Base-by-base conservation (phyloP, 768 basidiomycete genomes). In the Trametes elegans region DNA sequence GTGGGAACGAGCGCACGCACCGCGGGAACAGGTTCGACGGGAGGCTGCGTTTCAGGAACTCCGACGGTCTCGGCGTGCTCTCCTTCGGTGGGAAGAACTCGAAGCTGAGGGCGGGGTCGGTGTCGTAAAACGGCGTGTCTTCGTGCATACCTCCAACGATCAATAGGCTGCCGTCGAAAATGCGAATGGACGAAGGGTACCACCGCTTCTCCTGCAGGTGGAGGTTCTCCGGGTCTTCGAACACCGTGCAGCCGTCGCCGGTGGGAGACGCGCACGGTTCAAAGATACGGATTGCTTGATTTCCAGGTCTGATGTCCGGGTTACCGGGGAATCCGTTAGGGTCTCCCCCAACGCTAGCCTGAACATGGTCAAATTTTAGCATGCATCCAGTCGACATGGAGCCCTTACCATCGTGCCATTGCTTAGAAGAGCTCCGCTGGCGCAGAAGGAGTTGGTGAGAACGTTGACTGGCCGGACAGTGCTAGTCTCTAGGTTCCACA, bases 41-140 rank as follows among this genome's bases (percentile, higher is more conserved):
- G 21, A 66, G 59, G 42, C 52, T 50, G 34, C 64, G 53, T 26
- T 62, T 64, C 29, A 72, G 59, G 61, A 72, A 72, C 10, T 63
- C 64, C n/a, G 62, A 54, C 39, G 70, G 64, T 1, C 65, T 61
- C 16, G 61, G 58, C 8, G 66, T 68, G 27, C 60, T 59, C 49
- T 76, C 73, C 68, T 93, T 93, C 2, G 89, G 87, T 24, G 92
- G 92, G 69, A 79, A 94, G 71, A 81, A 93, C 70, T 91, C 88
- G 58, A 88, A 70, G 1, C 87, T 90, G 65, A 90, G 90, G 71
- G 90, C 88, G 53, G 81, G 79, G 3, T 87, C 88, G 31, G 73
- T 78, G 55, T 91, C 91, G 67, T 91, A 91, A 61, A 90, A 90
- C 87, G 87, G 90, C 11, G 88, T 90, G 16, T 90, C 89, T 67